Evolutionary conservation across 2,329 filamentous ascomycete species (phyloP).

Genomic region (Didymosphaeria variabile): DNA sequence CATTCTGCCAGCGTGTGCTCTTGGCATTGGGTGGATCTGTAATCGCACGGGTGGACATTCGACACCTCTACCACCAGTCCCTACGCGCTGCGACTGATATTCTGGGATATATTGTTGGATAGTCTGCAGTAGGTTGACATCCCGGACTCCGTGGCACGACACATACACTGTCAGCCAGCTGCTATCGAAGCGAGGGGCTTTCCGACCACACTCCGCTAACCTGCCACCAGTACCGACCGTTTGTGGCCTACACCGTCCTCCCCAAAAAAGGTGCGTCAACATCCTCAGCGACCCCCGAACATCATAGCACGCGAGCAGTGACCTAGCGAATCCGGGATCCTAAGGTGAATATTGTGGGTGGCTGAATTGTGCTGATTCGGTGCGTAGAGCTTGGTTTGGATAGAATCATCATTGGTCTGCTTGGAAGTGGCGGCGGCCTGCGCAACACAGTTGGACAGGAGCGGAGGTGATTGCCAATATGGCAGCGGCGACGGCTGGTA

Average conservation of each 20-base stretch:
- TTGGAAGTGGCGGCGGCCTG: conserved; percentile 21
- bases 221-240: conserved; percentile 40
- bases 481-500: conserved; percentile 54
- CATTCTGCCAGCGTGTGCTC: conserved; percentile 45
- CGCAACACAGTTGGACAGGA: conserved; percentile 29
- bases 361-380: conserved; percentile 25
- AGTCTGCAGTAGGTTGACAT: conserved; percentile 22
- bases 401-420: conserved; percentile 13
- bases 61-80: conserved; percentile 29
- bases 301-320: conserved; percentile 9
- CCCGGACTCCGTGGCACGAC: conserved; percentile 20
- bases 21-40: conserved; percentile 46
- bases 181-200: conserved; percentile 40
- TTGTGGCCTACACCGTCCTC: conserved; percentile 37
- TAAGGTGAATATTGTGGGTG: conserved; percentile 8
- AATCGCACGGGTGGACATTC: conserved; percentile 42
- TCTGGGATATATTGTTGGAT: conserved; percentile 17
- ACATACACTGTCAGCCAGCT: conserved; percentile 35
- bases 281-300: conserved; percentile 20
- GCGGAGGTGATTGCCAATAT: conserved; percentile 42
- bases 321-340: conserved; percentile 1
- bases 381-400: conserved; percentile 17
- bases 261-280: conserved; percentile 44
- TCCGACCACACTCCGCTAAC: conserved; percentile 40
- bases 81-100: conserved; percentile 20